Conservation (phyloP, 305 asterid species). For the Fraxinus ornus region DNA sequence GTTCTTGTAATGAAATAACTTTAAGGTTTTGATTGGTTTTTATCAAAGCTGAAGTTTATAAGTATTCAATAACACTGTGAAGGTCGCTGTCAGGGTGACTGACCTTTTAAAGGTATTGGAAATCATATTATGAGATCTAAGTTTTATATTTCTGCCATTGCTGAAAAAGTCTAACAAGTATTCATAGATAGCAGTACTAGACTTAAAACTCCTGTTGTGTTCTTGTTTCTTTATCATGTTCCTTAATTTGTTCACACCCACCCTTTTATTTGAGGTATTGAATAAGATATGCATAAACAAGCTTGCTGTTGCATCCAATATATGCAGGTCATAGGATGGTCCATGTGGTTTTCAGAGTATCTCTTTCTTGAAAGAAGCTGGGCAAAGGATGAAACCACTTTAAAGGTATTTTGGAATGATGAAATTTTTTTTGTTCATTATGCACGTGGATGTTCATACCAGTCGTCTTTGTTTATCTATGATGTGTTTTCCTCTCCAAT, state of each 20-base stretch:
- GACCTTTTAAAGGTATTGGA: background rate
- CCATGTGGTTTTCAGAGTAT: constrained; percentile 98
- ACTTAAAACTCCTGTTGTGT: constrained; percentile 4
- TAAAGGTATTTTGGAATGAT: constrained; percentile 55
- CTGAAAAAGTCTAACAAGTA: background rate
- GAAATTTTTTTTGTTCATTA: background rate
- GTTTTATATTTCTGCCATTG: background rate
- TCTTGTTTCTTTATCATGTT: constrained; percentile 14
- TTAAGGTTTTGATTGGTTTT: background rate
- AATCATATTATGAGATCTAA: background rate
- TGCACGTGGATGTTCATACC: background rate
- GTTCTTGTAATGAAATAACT: background rate
- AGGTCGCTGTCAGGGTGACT: background rate
- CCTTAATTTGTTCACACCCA: background rate
- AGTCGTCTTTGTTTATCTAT: background rate
- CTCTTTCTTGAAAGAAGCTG: constrained; percentile 94
- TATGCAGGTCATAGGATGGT: constrained; percentile 95
- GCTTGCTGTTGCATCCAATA: constrained; percentile 15
- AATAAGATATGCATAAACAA: background rate
- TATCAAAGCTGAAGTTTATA: background rate
- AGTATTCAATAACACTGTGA: background rate
- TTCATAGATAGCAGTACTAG: background rate
- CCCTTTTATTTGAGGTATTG: background rate
- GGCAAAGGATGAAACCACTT: constrained; percentile 84
- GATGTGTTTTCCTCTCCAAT: background rate